Percentiles rank a stretch among this genome's conserved stretches.
Evolutionary conservation across 768 basidiomycete genomes (phyloP).

Genomic region (Suillus cothurnatus): DNA sequence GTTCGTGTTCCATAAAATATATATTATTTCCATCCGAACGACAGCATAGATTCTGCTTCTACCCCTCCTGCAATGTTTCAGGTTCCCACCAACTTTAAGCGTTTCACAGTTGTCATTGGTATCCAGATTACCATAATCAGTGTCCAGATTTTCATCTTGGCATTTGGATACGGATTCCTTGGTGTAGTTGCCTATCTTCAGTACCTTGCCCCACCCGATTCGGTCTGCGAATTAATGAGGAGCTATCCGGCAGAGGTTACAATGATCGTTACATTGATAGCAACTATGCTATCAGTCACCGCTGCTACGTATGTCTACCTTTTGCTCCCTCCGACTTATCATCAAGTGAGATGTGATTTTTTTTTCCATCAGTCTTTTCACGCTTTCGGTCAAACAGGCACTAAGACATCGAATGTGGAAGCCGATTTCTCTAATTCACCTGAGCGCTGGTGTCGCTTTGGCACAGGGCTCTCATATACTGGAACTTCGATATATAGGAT

Average conservation of each 20-base stretch:
- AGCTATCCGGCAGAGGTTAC: conserved; percentile 7
- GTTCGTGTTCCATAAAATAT: not conserved
- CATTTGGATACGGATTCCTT: conserved; percentile 14
- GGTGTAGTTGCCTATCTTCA: conserved; percentile 5
- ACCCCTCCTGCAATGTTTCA: not conserved
- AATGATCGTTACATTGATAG: conserved; percentile 3
- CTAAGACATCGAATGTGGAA: conserved; percentile 14
- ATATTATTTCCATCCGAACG: not conserved
- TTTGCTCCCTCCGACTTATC: not conserved
- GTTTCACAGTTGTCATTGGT: not conserved
- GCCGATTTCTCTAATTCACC: conserved; percentile 10
- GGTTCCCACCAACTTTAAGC: not conserved
- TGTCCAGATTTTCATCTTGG: not conserved
- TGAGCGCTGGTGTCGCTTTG: conserved; percentile 11
- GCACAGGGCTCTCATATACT: conserved; percentile 4
- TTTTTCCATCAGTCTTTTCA: conserved; percentile 5
- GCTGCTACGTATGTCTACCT: not conserved
- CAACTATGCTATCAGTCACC: conserved; percentile 5
- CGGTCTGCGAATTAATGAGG: not conserved
- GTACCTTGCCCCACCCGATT: conserved; percentile 3
- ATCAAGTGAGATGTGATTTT: not conserved
- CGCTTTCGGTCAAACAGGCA: conserved; percentile 13
- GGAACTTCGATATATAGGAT: not conserved
- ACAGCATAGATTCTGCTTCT: not conserved
- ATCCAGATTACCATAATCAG: not conserved